Evolutionary conservation across 2,329 filamentous ascomycete species (phyloP), one percentile per base, ranked within the genome.

Genomic region (Bertia moriformis): DNA sequence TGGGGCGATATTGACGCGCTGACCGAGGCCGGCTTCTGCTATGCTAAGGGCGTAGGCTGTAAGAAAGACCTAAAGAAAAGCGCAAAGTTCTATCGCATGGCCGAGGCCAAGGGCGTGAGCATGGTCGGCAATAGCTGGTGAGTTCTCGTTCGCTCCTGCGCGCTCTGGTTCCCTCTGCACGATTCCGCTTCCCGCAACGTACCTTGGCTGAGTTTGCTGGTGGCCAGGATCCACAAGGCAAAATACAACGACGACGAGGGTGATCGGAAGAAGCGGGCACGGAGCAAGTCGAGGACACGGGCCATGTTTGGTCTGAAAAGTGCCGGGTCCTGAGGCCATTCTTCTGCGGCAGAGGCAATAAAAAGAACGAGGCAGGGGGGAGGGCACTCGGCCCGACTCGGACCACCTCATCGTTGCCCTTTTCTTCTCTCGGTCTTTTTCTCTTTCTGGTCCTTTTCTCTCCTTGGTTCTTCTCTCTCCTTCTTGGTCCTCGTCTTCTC

Each of bases 111-210:
- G 60, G 91, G 91, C 4, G 88, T 95, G 68, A 93, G 78, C 59
- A 96, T 96, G 87, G 82, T 94, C 41, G 91, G 91, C 40, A 96
- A 96, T 57, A 95, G 87, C 66, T 98, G 91, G 89, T 94, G 68
- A 55, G 84, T 72, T 41, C 43, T 32, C 10, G 38, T 20, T 15
- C 15, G n/a, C n/a, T n/a, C n/a, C n/a, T n/a, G n/a, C n/a, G n/a
- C n/a, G 4, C 14, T 24, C n/a, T 4, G 18, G 4, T 36, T 35
- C 18, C 19, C 32, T 22, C 2, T 41, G 14, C 12, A 14, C 24
- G 13, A 27, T 33, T 38, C 15, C 39, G 41, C 22, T 38, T 33
- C 38, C 10, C 7, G n/a, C n/a, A n/a, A 41, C 10, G 36, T 4
- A n/a, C 18, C 22, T 4, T 18, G 10, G 12, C 27, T 37, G 19